Evolutionary conservation across 441 rosid genomes (phyloP).

Genomic region (Geranium incanum): DNA sequence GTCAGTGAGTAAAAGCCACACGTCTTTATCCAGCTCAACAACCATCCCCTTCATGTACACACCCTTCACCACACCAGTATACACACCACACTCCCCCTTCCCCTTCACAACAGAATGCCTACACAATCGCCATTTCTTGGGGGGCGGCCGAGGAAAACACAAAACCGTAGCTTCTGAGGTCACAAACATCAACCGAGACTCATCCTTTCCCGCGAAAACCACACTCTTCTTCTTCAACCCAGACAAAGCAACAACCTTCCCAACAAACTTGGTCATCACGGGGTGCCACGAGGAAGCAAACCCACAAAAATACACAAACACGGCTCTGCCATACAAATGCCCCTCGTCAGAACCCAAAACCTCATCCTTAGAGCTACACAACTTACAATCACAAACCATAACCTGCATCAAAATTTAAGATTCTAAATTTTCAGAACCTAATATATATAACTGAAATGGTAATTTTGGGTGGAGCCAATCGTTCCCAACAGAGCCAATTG

Average conservation of each 20-base stretch:
- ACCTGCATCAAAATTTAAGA: slow-evolving; percentile 33
- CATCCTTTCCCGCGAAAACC: slow-evolving; percentile 42
- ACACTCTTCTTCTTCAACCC: slow-evolving; percentile 72
- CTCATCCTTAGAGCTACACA: slow-evolving; percentile 28
- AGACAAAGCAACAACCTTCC: slow-evolving; percentile 38
- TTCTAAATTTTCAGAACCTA: too few relatives aligned
- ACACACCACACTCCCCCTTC: slow-evolving; percentile 47
- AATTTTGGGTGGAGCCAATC: too few relatives aligned
- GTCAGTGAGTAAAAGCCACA: slow-evolving; percentile 79
- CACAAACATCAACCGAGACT: slow-evolving; percentile 51
- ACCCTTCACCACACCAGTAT: slow-evolving; percentile 62
- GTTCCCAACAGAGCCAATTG: too few relatives aligned
- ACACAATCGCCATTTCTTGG: slow-evolving; percentile 26
- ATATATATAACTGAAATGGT: too few relatives aligned
- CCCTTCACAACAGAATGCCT: slow-evolving; percentile 29
- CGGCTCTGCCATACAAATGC: slow-evolving; percentile 39
- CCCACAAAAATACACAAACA: slow-evolving; percentile 56
- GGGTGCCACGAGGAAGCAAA: slow-evolving; percentile 67
- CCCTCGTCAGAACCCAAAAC: slow-evolving; percentile 13
- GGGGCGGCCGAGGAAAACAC: slow-evolving; percentile 30
- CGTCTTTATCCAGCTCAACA: slow-evolving; percentile 73
- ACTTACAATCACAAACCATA: slow-evolving; percentile 52
- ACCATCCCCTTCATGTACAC: slow-evolving; percentile 67
- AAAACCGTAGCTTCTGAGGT: slow-evolving; percentile 45
- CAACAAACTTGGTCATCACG: slow-evolving; percentile 52